A percentile compares a stretch with the other conserved stretches of the same genome.
Evolutionary conservation across 108 stramenopile species (phyloP).

Genomic region (Fragilariopsis cylindrus): DNA sequence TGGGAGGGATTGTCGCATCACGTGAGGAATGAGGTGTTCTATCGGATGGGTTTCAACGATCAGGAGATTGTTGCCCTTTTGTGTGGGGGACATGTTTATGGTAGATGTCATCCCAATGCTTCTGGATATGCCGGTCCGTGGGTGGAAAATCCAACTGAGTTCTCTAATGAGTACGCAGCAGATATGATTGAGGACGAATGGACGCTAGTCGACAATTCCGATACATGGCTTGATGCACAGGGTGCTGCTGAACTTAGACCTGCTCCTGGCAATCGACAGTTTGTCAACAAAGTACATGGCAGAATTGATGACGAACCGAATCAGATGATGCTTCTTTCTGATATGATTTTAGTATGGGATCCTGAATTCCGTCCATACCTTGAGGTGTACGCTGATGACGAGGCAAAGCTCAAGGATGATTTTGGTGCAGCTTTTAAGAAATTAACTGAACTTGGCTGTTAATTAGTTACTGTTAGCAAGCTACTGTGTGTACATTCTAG

Average conservation of each 20-base stretch:
- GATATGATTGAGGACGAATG: conserved; percentile 58
- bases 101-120: conserved; percentile 81
- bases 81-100: conserved; percentile 90
- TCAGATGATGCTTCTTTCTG: conserved; percentile 80
- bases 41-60: conserved; percentile 93
- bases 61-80: conserved; percentile 78
- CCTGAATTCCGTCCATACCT: conserved; percentile 72
- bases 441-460: conserved; percentile 57
- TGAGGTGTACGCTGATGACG: conserved; percentile 72
- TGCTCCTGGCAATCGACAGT: conserved; percentile 64
- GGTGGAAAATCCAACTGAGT: conserved; percentile 73
- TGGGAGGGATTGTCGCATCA: conserved; percentile 20
- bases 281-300: conserved; percentile 55
- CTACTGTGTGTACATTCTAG: no score
- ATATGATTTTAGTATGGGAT: conserved; percentile 78
- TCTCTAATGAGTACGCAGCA: conserved; percentile 83
- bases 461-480: no score
- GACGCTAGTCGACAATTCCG: conserved; percentile 56
- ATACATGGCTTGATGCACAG: no score
- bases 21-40: conserved; percentile 70
- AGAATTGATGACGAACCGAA: conserved; percentile 18
- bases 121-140: conserved; percentile 85
- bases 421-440: conserved; percentile 80
- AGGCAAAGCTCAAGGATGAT: conserved; percentile 64
- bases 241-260: no score